Conservation (phyloP, 768 basidiomycete genomes). For the Mycena olivaceomarginata region DNA sequence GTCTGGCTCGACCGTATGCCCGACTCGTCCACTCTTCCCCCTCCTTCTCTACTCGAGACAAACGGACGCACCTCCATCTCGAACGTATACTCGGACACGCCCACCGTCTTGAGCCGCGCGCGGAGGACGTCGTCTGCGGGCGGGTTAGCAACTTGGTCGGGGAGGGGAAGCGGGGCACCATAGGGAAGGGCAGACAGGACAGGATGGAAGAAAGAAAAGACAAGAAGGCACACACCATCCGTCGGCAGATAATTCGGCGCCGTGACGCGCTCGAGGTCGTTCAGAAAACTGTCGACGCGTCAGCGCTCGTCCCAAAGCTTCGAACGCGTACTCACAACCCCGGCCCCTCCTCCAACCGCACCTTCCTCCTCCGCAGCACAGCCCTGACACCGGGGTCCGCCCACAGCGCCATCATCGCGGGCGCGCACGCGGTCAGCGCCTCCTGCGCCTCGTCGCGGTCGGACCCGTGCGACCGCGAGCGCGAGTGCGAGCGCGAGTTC, state of each 20-base stretch:
- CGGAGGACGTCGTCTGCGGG: slow-evolving; percentile 82
- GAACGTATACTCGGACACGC: slow-evolving; percentile 88
- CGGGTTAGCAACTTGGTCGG: not conserved
- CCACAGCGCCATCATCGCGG: slow-evolving; percentile 84
- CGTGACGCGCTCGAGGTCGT: slow-evolving; percentile 81
- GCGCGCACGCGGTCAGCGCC: slow-evolving; percentile 73
- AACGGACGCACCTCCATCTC: slow-evolving; percentile 74
- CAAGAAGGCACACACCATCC: slow-evolving; percentile 69
- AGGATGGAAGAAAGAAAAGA: not conserved
- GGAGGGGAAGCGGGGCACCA: not conserved
- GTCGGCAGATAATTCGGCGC: slow-evolving; percentile 79
- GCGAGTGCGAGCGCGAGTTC: too few relatives aligned
- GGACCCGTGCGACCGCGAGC: too few relatives aligned
- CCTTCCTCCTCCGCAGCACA: slow-evolving; percentile 73
- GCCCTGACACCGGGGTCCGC: slow-evolving; percentile 74
- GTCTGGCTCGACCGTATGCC: too few relatives aligned
- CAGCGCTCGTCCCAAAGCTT: not conserved
- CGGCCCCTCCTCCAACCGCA: slow-evolving; percentile 81
- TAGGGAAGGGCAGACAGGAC: not conserved
- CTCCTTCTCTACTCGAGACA: too few relatives aligned
- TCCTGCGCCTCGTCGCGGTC: slow-evolving; percentile 74
- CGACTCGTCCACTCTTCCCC: too few relatives aligned
- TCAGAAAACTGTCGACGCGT: slow-evolving; percentile 73
- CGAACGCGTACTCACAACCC: slow-evolving; percentile 75
- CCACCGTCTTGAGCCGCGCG: slow-evolving; percentile 85